These are phyloP conservation scores for Aspergillus tanneri DNA, from an alignment of 2,329 filamentous ascomycete species.

Conservation along the genomic window DNA sequence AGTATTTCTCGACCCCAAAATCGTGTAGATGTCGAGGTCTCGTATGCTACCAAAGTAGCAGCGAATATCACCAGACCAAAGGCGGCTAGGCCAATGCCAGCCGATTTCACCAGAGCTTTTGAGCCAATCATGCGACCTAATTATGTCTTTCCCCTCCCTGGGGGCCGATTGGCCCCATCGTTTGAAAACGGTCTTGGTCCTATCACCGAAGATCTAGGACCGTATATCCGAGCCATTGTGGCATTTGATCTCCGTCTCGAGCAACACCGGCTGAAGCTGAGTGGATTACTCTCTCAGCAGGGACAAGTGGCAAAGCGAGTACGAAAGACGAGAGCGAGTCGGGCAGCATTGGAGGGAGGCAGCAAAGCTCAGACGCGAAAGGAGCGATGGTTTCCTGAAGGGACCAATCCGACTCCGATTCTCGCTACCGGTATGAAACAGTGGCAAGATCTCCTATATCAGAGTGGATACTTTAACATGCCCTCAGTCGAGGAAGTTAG, in stretches of 20 bases:
- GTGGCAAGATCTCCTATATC: constrained; percentile 41
- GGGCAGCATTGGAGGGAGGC: constrained; percentile 75
- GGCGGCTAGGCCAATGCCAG: constrained; percentile 30
- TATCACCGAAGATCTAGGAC: constrained; percentile 76
- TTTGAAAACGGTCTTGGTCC: constrained; percentile 70
- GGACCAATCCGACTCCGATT: constrained; percentile 61
- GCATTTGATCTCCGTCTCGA: constrained; percentile 71
- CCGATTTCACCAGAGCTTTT: constrained; percentile 50
- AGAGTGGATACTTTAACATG: constrained; percentile 33
- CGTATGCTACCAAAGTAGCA: constrained; percentile 32
- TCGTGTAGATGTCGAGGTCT: constrained; percentile 23
- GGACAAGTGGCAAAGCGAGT: constrained; percentile 56
- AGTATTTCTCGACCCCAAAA: constrained; percentile 23
- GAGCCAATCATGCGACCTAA: constrained; percentile 50
- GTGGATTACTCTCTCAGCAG: constrained; percentile 62
- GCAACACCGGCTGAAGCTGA: constrained; percentile 62
- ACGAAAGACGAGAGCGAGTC: constrained; percentile 70
- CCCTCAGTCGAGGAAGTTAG: constrained; percentile 18
- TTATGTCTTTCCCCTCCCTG: constrained; percentile 32
- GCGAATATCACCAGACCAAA: constrained; percentile 22
- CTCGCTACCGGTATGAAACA: constrained; percentile 60
- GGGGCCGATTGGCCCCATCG: constrained; percentile 57
- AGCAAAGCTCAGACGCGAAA: constrained; percentile 64
- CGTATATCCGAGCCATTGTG: constrained; percentile 84
- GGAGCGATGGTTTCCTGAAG: constrained; percentile 69